phyloP scores from a whole-genome alignment of 2,329 filamentous ascomycete species.

The Chrysosporium queenslandicum region DNA sequence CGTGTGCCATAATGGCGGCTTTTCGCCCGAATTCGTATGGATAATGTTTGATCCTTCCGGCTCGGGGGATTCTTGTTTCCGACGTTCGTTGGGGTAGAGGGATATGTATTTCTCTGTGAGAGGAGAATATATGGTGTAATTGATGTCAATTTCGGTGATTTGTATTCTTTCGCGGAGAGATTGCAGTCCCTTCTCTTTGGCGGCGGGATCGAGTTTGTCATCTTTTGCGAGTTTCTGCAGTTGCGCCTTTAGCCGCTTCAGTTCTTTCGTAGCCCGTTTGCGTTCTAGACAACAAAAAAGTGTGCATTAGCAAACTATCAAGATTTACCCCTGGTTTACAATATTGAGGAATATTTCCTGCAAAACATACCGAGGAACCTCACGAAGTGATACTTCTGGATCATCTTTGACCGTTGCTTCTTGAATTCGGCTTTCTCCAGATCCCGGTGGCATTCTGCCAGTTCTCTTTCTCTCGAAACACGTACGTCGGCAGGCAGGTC shows the following conservation, averaged over 20 bases:
- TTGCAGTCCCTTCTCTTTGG: conserved; percentile 20
- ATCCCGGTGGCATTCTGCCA: conserved; percentile 48
- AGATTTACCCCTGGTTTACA: background rate
- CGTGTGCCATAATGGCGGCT: conserved; percentile 37
- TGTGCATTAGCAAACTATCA: background rate
- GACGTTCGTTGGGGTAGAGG: conserved; percentile 39
- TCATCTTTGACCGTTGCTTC: conserved; percentile 46
- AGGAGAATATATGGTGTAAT: conserved; percentile 54
- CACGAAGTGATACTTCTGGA: conserved; percentile 55
- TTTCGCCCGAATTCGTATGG: conserved; percentile 20
- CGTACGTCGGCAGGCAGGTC: conserved; percentile 47
- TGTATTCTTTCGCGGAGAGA: conserved; percentile 34
- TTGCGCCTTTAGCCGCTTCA: conserved; percentile 29
- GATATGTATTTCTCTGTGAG: conserved; percentile 51
- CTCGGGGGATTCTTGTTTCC: conserved; percentile 20
- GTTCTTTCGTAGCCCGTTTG: conserved; percentile 34
- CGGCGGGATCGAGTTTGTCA: conserved; percentile 25
- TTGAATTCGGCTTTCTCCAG: conserved; percentile 42
- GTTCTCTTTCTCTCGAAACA: conserved; percentile 50
- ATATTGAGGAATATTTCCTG: background rate
- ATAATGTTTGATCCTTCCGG: conserved; percentile 19
- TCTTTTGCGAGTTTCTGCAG: conserved; percentile 29
- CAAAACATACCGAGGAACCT: conserved; percentile 48
- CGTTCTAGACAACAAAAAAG: conserved; percentile 30
- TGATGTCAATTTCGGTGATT: conserved; percentile 47